phyloP scores from a whole-genome alignment of 192 early-diverging fungal species.

The Entrophospora sp. region DNA sequence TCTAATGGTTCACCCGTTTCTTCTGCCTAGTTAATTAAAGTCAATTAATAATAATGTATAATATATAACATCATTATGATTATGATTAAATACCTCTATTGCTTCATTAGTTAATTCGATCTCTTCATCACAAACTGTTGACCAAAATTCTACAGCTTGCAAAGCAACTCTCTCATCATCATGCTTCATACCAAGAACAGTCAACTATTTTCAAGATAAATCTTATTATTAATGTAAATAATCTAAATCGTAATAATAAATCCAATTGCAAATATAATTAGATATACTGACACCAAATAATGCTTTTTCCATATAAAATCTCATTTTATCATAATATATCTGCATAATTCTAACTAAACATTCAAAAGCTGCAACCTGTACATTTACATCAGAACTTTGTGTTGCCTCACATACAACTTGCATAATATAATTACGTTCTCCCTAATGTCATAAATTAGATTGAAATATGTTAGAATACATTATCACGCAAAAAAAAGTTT shows the following conservation, averaged over 20 bases:
- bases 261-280: not conserved
- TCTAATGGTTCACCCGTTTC: conserved; percentile 42
- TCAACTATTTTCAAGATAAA: conserved; percentile 46
- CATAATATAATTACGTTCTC: conserved; percentile 98
- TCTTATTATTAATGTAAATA: conserved; percentile 5
- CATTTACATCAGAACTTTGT: conserved; percentile 59
- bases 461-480: too few relatives aligned
- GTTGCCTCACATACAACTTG: conserved; percentile 96
- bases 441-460: conserved; percentile 28
- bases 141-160: conserved; percentile 99
- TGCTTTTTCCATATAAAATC: conserved; percentile 94
- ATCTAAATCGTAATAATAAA: not conserved
- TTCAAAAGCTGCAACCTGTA: conserved; percentile 87
- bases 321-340: conserved; percentile 95
- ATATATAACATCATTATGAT: not conserved
- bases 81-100: conserved; percentile 42
- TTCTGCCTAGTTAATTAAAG: conserved; percentile 26
- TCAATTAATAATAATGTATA: not conserved
- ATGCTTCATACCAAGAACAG: conserved; percentile 85
- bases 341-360: conserved; percentile 96
- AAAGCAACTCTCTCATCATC: conserved; percentile 82
- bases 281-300: conserved; percentile 69
- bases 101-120: conserved; percentile 60
- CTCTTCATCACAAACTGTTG: conserved; percentile 95
- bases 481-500: too few relatives aligned